These are phyloP conservation scores for Magnusiomyces tetraspermus DNA, from an alignment of 1,139 yeast genomes.

Conservation along the genomic window DNA sequence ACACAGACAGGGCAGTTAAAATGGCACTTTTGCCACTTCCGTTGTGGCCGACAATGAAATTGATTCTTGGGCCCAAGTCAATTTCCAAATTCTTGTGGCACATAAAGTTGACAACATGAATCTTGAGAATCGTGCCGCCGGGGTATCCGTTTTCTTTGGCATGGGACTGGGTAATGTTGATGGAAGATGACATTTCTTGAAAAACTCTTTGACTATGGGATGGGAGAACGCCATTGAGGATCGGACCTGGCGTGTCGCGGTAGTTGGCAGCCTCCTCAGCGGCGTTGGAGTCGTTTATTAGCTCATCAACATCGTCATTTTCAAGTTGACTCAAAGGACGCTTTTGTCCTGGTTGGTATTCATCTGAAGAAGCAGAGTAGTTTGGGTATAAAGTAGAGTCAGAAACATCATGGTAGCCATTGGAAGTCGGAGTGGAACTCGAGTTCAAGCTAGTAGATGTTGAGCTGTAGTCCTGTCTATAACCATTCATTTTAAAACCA, in stretches of 20 bases:
- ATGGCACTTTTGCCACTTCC: slow-evolving; percentile 79
- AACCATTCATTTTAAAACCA: too few relatives aligned
- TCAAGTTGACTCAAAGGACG: slow-evolving; percentile 6
- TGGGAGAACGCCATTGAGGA: neutral
- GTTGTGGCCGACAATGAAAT: slow-evolving; percentile 86
- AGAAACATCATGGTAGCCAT: neutral
- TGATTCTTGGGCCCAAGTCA: slow-evolving; percentile 71
- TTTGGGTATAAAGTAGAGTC: neutral
- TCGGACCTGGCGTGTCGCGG: neutral
- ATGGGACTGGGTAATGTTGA: neutral
- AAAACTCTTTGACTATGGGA: neutral
- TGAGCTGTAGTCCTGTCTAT: too few relatives aligned
- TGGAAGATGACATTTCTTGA: neutral
- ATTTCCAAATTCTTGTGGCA: slow-evolving; percentile 73
- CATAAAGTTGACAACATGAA: slow-evolving; percentile 36
- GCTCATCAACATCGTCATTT: neutral
- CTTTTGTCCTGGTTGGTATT: neutral
- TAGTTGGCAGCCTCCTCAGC: neutral
- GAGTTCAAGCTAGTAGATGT: too few relatives aligned
- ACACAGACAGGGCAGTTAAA: slow-evolving; percentile 80
- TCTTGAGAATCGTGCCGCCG: slow-evolving; percentile 22
- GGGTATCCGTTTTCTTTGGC: slow-evolving; percentile 3
- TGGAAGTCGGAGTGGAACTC: too few relatives aligned
- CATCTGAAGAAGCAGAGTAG: neutral
- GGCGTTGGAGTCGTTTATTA: neutral